Percentiles rank a stretch among this genome's conserved stretches.
These are phyloP conservation scores for Pestalotiopsis sp. DNA, from an alignment of 2,329 filamentous ascomycete species.

Conservation along the genomic window DNA sequence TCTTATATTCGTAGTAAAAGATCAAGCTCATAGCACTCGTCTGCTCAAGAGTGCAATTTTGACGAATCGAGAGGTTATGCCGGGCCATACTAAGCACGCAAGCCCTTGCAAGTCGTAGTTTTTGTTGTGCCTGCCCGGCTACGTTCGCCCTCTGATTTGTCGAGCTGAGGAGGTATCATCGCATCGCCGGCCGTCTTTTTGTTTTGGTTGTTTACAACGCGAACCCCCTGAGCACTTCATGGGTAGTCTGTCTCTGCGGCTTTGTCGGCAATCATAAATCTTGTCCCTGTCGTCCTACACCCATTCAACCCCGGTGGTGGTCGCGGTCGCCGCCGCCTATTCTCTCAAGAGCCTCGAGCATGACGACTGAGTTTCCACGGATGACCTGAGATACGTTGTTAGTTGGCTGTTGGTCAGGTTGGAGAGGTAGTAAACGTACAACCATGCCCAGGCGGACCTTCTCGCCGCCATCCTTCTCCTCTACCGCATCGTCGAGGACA, in stretches of 20 bases:
- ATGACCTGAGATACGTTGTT: conserved; percentile 66
- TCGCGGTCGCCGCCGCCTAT: conserved; percentile 63
- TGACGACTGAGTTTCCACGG: conserved; percentile 95
- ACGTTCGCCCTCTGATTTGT: neutral
- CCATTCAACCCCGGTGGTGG: neutral
- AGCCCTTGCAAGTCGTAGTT: neutral
- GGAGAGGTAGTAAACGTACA: conserved; percentile 53
- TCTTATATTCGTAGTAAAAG: neutral
- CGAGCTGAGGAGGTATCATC: neutral
- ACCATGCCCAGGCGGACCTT: conserved; percentile 92
- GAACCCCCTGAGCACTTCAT: neutral
- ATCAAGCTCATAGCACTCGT: neutral
- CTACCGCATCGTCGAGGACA: conserved; percentile 93
- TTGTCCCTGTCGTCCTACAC: neutral
- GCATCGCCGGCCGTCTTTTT: neutral
- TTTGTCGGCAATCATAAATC: neutral
- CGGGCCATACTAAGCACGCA: neutral
- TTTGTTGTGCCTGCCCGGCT: neutral
- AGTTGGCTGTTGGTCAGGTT: neutral
- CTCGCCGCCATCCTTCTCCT: conserved; percentile 90
- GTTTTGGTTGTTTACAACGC: neutral
- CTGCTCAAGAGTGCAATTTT: neutral
- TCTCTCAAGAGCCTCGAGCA: conserved; percentile 83
- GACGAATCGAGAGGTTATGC: neutral
- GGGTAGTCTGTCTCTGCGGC: neutral